These are phyloP conservation scores for Eimeria nieschulzi DNA, from an alignment of 169 alveolate genomes.

Conservation along the genomic window DNA sequence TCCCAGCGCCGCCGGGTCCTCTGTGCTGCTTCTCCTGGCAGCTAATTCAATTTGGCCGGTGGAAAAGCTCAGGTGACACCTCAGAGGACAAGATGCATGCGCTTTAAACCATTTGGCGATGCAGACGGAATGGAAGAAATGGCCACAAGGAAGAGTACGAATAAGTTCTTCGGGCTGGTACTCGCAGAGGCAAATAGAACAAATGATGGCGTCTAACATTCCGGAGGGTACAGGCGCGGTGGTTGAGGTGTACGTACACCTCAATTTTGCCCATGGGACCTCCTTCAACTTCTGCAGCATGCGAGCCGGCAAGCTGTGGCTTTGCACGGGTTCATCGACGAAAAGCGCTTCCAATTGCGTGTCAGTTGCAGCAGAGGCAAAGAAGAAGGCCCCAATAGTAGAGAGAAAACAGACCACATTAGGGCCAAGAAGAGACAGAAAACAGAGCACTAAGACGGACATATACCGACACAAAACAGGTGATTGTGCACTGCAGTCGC, in stretches of 20 bases:
- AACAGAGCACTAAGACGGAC: constrained; percentile 18
- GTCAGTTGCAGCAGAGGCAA: not conserved
- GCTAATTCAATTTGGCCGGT: not conserved
- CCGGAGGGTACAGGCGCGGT: not conserved
- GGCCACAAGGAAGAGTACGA: constrained; percentile 85
- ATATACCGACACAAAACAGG: constrained; percentile 39
- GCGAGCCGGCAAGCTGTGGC: constrained; percentile 11
- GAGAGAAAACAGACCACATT: constrained; percentile 15
- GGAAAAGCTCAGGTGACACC: constrained; percentile 43
- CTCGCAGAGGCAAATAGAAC: constrained; percentile 60
- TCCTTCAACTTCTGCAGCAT: constrained; percentile 17
- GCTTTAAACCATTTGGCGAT: constrained; percentile 84
- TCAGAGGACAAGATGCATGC: constrained; percentile 77
- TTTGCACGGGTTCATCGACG: constrained; percentile 17
- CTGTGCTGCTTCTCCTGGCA: no score
- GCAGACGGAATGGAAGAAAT: constrained; percentile 84
- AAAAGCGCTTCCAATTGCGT: constrained; percentile 8
- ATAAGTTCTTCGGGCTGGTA: constrained; percentile 43
- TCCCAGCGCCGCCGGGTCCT: no score
- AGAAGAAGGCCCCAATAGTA: not conserved
- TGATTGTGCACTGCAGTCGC: not conserved
- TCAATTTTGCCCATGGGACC: not conserved
- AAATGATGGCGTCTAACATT: not conserved
- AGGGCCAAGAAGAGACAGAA: constrained; percentile 58
- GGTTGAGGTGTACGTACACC: constrained; percentile 12